A percentile compares a stretch with the other conserved stretches of the same genome.
These are phyloP conservation scores for Closterium sp. DNA, from an alignment of 139 green algal species.

Conservation along the genomic window DNA sequence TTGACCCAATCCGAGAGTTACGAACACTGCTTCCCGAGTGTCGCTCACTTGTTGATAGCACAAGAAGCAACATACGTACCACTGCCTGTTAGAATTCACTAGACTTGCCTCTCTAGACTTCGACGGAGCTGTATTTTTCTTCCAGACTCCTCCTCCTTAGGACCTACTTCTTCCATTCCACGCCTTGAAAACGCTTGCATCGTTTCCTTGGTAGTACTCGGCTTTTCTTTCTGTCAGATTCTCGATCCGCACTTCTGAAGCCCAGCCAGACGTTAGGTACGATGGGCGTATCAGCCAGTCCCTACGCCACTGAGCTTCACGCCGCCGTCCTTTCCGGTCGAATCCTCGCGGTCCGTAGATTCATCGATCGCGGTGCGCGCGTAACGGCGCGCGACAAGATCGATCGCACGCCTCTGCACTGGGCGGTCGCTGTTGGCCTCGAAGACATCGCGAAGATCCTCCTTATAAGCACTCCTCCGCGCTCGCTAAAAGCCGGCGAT, in stretches of 20 bases:
- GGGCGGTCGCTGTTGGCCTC: background rate
- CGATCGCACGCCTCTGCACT: conserved; percentile 15
- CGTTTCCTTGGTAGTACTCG: background rate
- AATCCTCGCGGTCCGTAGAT: background rate
- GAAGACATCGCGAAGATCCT: conserved; percentile 16
- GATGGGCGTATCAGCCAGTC: background rate
- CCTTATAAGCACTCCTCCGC: conserved; percentile 4
- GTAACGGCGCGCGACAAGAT: background rate
- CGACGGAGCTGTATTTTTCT: background rate
- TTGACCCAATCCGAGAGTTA: background rate
- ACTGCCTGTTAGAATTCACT: background rate
- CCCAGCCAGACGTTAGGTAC: background rate
- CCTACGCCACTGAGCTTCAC: conserved; percentile 20
- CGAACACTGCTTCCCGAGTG: background rate
- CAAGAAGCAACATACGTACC: too few species aligned
- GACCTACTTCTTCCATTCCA: background rate
- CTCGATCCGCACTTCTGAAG: background rate
- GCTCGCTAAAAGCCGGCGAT: background rate
- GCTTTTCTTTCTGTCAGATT: background rate
- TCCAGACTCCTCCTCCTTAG: background rate
- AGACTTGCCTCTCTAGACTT: background rate
- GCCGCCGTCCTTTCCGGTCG: conserved; percentile 4
- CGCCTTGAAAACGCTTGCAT: background rate
- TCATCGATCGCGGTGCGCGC: conserved; percentile 2
- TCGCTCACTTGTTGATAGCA: background rate